A percentile compares a stretch with the other conserved stretches of the same genome.
Evolutionary conservation across 2,329 filamentous ascomycete genomes (phyloP).

Genomic region (Zymoseptoria pseudotritici): DNA sequence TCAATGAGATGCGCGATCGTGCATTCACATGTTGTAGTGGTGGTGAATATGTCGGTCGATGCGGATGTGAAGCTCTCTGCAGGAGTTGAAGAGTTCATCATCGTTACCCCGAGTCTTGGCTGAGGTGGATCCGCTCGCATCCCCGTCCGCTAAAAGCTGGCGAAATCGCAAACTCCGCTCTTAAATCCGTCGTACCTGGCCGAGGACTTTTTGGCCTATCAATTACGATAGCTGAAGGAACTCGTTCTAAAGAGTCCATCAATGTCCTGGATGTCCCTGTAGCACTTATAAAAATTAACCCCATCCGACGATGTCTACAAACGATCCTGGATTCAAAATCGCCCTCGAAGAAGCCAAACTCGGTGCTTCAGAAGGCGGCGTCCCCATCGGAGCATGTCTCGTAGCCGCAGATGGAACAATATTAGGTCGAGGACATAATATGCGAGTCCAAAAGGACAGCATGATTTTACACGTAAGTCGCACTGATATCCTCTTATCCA

Average conservation of each 20-base stretch:
- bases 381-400: constrained; percentile 53
- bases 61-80: background rate
- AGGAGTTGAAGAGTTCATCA: background rate
- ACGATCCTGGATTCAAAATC: constrained; percentile 48
- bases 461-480: constrained; percentile 60
- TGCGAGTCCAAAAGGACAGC: constrained; percentile 64
- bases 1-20: background rate
- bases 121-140: background rate
- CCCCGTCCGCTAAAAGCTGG: background rate
- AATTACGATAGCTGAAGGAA: background rate
- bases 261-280: constrained; percentile 3
- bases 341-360: constrained; percentile 52
- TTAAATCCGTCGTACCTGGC: background rate
- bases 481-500: background rate
- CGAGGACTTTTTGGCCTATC: background rate
- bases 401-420: constrained; percentile 63
- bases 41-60: background rate
- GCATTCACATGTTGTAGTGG: background rate
- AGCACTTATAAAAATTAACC: background rate
- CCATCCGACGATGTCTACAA: constrained; percentile 21
- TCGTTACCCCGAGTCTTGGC: background rate
- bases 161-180: background rate
- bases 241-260: constrained; percentile 1
- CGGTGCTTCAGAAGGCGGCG: constrained; percentile 50
- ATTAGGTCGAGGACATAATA: constrained; percentile 65